Percentiles rank a stretch among this genome's conserved stretches.
Conservation (phyloP, 2,329 filamentous ascomycete species). For the Hirsutella minnesotensis region DNA sequence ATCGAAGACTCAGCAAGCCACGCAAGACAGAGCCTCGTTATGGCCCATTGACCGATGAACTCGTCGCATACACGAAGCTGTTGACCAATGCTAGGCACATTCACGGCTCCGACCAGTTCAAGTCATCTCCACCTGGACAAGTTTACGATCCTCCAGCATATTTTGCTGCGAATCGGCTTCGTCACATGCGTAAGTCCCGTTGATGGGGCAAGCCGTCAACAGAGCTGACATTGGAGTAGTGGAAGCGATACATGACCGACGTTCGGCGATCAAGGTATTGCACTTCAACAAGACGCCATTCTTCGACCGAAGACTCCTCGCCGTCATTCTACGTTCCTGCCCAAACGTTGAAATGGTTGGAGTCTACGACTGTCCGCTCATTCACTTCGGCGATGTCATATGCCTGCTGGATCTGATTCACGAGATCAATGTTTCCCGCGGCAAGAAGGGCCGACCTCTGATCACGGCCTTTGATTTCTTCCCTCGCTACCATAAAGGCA, state of each 20-base stretch:
- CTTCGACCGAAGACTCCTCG: constrained; percentile 20
- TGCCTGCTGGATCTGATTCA: constrained; percentile 22
- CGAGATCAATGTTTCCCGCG: constrained; percentile 19
- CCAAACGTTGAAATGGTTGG: constrained; percentile 20
- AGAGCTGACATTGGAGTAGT: constrained; percentile 13
- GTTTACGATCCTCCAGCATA: constrained; percentile 7
- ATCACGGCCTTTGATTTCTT: constrained; percentile 21
- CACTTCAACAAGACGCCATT: constrained; percentile 18
- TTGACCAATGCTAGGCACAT: constrained; percentile 5
- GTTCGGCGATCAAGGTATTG: constrained; percentile 11
- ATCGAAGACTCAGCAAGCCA: background rate
- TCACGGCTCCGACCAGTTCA: constrained; percentile 9
- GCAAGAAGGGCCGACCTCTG: background rate
- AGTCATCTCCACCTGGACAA: background rate
- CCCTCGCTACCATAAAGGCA: constrained; percentile 19
- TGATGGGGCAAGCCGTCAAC: no score
- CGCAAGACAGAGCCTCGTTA: background rate
- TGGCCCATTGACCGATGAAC: constrained; percentile 1
- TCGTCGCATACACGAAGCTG: background rate
- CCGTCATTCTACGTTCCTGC: constrained; percentile 21
- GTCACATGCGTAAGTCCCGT: constrained; percentile 14
- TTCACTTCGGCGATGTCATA: constrained; percentile 23
- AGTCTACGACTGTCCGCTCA: constrained; percentile 23
- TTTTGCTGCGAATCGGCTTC: constrained; percentile 5
- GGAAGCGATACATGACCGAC: constrained; percentile 8